Evolutionary conservation across 805 yeast species (phyloP).

Genomic region (Teunomyces stri): DNA sequence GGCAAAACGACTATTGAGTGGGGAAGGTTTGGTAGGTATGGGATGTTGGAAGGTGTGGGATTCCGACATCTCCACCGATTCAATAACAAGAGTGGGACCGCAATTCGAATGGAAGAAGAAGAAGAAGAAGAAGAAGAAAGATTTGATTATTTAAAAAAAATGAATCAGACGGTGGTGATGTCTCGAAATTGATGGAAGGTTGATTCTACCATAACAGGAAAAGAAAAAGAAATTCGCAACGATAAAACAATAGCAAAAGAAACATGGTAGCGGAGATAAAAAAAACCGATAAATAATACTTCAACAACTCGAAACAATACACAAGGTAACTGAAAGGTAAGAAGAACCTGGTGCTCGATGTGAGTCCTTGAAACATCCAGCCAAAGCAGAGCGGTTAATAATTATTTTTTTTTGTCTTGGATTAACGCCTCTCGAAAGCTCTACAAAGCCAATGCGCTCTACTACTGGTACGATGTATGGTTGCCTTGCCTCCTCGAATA

Average conservation of each 20-base stretch:
- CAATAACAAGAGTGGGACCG: not conserved
- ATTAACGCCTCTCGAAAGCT: no score
- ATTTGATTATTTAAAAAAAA: not conserved
- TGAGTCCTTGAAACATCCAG: no score
- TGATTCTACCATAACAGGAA: not conserved
- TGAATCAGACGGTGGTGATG: not conserved
- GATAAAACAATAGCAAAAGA: not conserved
- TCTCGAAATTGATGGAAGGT: not conserved
- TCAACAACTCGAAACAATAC: not conserved
- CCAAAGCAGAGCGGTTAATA: no score
- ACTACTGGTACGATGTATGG: not conserved
- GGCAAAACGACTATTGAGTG: slow-evolving; percentile 8
- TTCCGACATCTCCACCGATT: slow-evolving; percentile 2
- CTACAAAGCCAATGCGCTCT: no score
- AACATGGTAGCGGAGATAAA: not conserved
- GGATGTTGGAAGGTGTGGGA: slow-evolving; percentile 6
- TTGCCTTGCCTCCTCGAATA: not conserved
- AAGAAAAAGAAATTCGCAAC: slow-evolving; percentile 2
- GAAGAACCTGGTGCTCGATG: not conserved
- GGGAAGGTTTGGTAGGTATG: slow-evolving; percentile 9
- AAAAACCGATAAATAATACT: slow-evolving; percentile 1
- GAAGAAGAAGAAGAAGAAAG: not conserved
- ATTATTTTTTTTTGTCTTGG: no score
- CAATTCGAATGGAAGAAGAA: not conserved
- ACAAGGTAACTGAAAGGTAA: no score